Evolutionary conservation across 2,329 filamentous ascomycete genomes (phyloP).

Genomic region (Chrysosporium queenslandicum): DNA sequence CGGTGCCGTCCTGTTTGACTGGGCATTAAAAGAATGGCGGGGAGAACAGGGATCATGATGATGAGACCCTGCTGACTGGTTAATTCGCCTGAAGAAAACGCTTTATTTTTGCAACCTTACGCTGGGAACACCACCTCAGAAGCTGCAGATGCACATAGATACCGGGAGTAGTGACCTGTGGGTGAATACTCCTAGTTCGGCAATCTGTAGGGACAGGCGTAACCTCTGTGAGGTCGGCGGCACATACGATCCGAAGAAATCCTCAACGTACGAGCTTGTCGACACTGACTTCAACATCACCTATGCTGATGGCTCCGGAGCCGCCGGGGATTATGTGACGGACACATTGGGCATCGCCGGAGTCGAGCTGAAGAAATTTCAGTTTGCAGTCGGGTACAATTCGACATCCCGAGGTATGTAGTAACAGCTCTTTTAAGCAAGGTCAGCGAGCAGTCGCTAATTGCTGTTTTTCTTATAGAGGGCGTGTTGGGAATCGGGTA

Average conservation of each 20-base stretch:
- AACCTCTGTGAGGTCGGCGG: conserved; percentile 53
- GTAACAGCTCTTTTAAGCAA: conserved; percentile 2
- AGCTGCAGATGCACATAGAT: conserved; percentile 49
- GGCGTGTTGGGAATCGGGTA: conserved; percentile 85
- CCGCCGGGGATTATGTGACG: conserved; percentile 66
- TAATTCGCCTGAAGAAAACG: conserved; percentile 34
- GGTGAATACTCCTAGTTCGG: conserved; percentile 55
- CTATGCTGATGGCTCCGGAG: conserved; percentile 72
- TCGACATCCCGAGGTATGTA: conserved; percentile 27
- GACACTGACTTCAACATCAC: conserved; percentile 74
- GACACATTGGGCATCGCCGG: conserved; percentile 56
- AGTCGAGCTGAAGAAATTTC: conserved; percentile 41
- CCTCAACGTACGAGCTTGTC: conserved; percentile 65
- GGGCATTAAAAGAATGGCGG: conserved; percentile 3
- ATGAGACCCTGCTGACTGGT: neutral
- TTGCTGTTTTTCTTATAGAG: conserved; percentile 35
- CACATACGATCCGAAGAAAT: conserved; percentile 59
- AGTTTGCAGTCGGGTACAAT: conserved; percentile 51
- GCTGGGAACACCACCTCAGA: conserved; percentile 49
- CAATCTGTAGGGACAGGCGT: conserved; percentile 44
- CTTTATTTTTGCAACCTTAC: conserved; percentile 51
- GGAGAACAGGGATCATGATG: neutral
- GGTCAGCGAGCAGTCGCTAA: neutral
- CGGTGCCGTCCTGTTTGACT: conserved; percentile 13
- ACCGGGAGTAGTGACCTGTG: conserved; percentile 56